Conservation (phyloP, 352 stramenopile genomes). For the Elongisporangium prolatum region DNA sequence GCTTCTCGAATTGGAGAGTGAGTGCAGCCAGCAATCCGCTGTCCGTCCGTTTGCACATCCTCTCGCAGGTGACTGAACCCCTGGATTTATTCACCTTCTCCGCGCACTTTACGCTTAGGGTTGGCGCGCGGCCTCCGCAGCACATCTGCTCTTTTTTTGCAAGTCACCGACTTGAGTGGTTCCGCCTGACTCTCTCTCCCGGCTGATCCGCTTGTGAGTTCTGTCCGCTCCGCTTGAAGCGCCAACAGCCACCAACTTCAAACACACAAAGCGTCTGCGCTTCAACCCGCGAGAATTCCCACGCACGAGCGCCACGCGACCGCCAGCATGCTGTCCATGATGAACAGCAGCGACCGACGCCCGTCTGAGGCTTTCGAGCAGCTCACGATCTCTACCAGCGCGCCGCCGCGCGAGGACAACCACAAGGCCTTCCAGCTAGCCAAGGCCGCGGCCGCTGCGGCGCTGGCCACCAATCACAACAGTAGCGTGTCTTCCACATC, state of each 20-base stretch:
- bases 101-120: neutral
- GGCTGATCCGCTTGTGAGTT: conserved; percentile 10
- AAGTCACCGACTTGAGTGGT: conserved; percentile 38
- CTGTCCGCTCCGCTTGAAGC: conserved; percentile 51
- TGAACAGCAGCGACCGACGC: conserved; percentile 30
- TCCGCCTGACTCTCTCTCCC: conserved; percentile 32
- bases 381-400: neutral
- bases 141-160: conserved; percentile 33
- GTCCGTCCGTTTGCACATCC: neutral
- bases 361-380: conserved; percentile 1
- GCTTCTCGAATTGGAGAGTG: neutral
- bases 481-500: neutral
- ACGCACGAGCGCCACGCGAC: conserved; percentile 7
- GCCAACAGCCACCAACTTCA: conserved; percentile 79
- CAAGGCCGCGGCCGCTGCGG: conserved; percentile 1
- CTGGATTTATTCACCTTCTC: neutral
- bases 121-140: neutral
- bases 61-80: neutral
- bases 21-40: neutral
- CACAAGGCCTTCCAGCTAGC: conserved; percentile 2
- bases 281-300: conserved; percentile 7
- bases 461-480: conserved; percentile 2
- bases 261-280: conserved; percentile 16
- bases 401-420: neutral
- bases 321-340: conserved; percentile 53